Percentiles rank a stretch among this genome's conserved stretches.
Evolutionary conservation across 179 eudicot genomes (phyloP).

Genomic region (Corrigiola litoralis): DNA sequence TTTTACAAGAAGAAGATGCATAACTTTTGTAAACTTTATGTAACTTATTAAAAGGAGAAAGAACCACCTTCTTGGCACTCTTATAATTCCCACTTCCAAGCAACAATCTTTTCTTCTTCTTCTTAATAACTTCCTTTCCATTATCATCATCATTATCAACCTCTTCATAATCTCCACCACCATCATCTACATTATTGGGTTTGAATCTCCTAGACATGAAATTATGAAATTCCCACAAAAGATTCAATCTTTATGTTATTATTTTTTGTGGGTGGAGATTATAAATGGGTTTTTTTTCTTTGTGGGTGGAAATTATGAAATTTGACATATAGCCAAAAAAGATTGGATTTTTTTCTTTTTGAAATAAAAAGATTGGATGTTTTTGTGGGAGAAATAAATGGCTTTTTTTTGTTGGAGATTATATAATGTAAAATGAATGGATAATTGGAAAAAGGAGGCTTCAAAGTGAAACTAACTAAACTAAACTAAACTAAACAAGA

Average conservation of each 20-base stretch:
- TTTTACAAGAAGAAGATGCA: constrained; percentile 6
- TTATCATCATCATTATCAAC: background rate
- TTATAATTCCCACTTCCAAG: constrained; percentile 22
- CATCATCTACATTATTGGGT: constrained; percentile 6
- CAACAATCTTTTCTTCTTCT: constrained; percentile 3
- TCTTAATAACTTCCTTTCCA: background rate
- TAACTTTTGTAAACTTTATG: constrained; percentile 19
- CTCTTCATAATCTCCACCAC: constrained; percentile 7
- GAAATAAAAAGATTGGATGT: too few species aligned
- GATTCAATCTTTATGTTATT: background rate
- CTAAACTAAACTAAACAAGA: too few species aligned
- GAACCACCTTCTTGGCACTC: constrained; percentile 29
- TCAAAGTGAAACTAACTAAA: constrained; percentile 1
- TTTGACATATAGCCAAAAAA: too few species aligned
- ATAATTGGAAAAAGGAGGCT: background rate
- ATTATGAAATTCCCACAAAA: background rate
- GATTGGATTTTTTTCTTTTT: too few species aligned
- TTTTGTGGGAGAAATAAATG: background rate
- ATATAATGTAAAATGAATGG: background rate
- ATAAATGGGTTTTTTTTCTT: background rate
- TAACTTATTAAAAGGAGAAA: constrained; percentile 30
- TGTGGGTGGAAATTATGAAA: background rate
- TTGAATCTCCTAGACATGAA: constrained; percentile 30
- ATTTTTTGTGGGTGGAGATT: background rate
- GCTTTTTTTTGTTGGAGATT: background rate